Conservation (phyloP, 495 filamentous ascomycete species). For the Xylaria nigripes region DNA sequence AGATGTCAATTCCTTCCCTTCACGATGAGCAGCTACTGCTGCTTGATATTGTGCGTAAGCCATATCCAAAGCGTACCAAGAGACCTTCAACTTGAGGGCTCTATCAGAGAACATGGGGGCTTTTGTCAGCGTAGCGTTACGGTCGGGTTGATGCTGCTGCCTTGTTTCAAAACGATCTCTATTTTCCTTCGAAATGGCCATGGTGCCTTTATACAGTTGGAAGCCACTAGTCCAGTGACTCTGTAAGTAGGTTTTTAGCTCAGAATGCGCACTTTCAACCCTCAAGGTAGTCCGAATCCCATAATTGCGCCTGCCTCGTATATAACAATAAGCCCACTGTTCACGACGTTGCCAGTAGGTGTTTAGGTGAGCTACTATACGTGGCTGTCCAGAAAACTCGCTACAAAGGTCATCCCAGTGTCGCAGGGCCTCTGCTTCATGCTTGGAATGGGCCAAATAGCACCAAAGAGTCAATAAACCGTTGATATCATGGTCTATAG, state of each 20-base stretch:
- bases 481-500: not conserved
- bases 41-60: not conserved
- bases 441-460: not conserved
- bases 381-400: not conserved
- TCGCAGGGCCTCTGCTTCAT: not conserved
- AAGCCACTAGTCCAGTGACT: not conserved
- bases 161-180: not conserved
- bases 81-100: not conserved
- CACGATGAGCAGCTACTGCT: not conserved
- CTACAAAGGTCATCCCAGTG: not conserved
- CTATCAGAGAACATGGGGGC: not conserved
- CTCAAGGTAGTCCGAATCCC: not conserved
- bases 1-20: not conserved
- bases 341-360: not conserved
- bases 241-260: not conserved
- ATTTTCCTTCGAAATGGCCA: not conserved
- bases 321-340: not conserved
- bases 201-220: not conserved
- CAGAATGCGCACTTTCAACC: not conserved
- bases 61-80: not conserved
- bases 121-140: not conserved
- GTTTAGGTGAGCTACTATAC: not conserved
- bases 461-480: not conserved
- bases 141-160: not conserved
- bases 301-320: not conserved